phyloP scores from a whole-genome alignment of 106 monocot species.

The Dendrobium officinale region DNA sequence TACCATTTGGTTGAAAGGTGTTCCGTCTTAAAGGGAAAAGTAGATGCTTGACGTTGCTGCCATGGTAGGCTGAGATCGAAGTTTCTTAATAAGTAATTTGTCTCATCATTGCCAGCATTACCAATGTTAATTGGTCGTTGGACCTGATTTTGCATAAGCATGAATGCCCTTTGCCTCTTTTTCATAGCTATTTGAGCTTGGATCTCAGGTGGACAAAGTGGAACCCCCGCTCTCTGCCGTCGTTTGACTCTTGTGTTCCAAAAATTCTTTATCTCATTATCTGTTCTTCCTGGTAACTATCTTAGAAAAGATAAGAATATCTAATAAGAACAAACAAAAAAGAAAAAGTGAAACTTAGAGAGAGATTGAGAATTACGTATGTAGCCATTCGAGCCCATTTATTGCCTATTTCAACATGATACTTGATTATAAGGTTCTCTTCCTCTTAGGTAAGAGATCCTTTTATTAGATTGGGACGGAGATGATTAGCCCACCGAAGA shows the following conservation, averaged over 20 bases:
- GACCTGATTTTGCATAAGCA: background rate
- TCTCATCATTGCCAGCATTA: background rate
- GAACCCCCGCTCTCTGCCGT: slow-evolving; percentile 41
- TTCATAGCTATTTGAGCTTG: slow-evolving; percentile 1
- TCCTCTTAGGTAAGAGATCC: slow-evolving; percentile 53
- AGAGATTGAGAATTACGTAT: slow-evolving; percentile 8
- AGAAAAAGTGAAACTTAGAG: background rate
- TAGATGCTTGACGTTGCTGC: background rate
- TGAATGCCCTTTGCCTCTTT: background rate
- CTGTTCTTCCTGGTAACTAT: slow-evolving; percentile 59
- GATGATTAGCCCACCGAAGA: slow-evolving; percentile 69
- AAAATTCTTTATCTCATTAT: slow-evolving; percentile 81
- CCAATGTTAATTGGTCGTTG: background rate
- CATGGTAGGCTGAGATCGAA: slow-evolving; percentile 4
- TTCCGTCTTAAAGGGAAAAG: slow-evolving; percentile 30
- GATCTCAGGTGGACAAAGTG: slow-evolving; percentile 43
- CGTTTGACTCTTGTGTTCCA: slow-evolving; percentile 71
- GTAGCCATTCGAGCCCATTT: slow-evolving; percentile 74
- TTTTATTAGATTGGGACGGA: slow-evolving; percentile 62
- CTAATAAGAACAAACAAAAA: background rate
- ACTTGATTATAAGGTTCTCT: slow-evolving; percentile 41
- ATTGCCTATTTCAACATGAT: slow-evolving; percentile 54
- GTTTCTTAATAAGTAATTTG: slow-evolving; percentile 5
- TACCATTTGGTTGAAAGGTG: slow-evolving; percentile 65
- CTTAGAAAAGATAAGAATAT: too few relatives aligned